These are phyloP conservation scores for Pythium scleroteichum DNA, from an alignment of 352 stramenopile species.

Conservation along the genomic window DNA sequence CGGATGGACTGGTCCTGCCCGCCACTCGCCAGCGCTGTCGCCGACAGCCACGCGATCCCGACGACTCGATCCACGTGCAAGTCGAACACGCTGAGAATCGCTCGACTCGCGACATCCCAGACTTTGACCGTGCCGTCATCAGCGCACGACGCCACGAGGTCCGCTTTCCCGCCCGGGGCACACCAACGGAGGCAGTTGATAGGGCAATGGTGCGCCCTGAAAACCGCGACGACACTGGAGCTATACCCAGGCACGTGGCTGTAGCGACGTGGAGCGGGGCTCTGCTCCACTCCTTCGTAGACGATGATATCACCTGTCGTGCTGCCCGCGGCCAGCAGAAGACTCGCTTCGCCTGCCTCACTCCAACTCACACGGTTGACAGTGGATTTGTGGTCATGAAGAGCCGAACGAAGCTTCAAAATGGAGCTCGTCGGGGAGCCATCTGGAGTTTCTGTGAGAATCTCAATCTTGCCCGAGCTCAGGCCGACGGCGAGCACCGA, in stretches of 20 bases:
- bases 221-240: constrained; percentile 23
- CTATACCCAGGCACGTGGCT: constrained; percentile 15
- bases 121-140: constrained; percentile 57
- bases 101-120: constrained; percentile 39
- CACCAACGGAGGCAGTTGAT: constrained; percentile 55
- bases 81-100: constrained; percentile 35
- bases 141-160: constrained; percentile 51
- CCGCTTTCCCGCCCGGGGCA: constrained; percentile 3
- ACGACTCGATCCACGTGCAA: constrained; percentile 58
- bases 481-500: constrained; percentile 37
- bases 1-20: constrained; percentile 73
- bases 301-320: constrained; percentile 60
- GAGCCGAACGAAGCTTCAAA: not conserved
- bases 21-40: constrained; percentile 46
- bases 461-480: constrained; percentile 46
- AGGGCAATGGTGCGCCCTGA: constrained; percentile 40
- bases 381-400: constrained; percentile 59
- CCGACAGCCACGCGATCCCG: constrained; percentile 54
- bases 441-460: constrained; percentile 14
- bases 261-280: not conserved
- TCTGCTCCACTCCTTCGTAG: constrained; percentile 26
- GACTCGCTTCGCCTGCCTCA: not conserved
- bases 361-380: constrained; percentile 51
- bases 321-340: constrained; percentile 41
- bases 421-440: not conserved